Percentiles rank a stretch among this genome's conserved stretches.
Evolutionary conservation across 2,329 filamentous ascomycete species (phyloP).

Genomic region (Plenodomus tracheiphilus): DNA sequence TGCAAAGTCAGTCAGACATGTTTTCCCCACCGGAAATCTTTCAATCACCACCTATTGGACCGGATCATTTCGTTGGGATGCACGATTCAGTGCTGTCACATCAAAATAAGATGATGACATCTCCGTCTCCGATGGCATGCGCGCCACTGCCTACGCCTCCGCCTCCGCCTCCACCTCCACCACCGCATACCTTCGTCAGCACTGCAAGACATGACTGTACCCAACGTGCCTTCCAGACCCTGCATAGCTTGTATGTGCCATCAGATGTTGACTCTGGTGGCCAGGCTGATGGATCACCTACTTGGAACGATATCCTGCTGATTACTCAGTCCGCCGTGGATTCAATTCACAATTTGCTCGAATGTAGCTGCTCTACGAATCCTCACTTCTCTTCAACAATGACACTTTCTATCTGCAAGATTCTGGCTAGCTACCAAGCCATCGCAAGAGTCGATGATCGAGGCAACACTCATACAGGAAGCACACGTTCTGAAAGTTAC

Average conservation of each 20-base stretch:
- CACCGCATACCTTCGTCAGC: conserved; percentile 22
- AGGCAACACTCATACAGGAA: conserved; percentile 16
- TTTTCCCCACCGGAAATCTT: conserved; percentile 29
- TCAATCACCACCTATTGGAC: conserved; percentile 27
- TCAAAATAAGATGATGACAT: conserved; percentile 27
- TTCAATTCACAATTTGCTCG: conserved; percentile 36
- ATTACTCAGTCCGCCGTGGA: conserved; percentile 41
- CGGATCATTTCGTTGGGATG: conserved; percentile 30
- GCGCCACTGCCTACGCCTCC: conserved; percentile 38
- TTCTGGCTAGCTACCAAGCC: conserved; percentile 44
- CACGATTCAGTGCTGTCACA: conserved; percentile 23
- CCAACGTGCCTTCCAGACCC: conserved; percentile 39
- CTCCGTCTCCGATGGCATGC: conserved; percentile 28
- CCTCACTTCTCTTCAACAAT: conserved; percentile 45
- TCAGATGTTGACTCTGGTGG: conserved; percentile 34
- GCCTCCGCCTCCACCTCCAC: conserved; percentile 26
- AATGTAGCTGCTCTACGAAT: conserved; percentile 40
- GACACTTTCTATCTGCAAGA: conserved; percentile 39
- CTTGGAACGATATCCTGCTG: conserved; percentile 35
- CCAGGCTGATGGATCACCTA: conserved; percentile 28
- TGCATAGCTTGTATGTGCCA: conserved; percentile 40
- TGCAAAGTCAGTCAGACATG: conserved; percentile 39
- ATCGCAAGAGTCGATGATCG: conserved; percentile 32
- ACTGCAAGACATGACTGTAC: conserved; percentile 36
- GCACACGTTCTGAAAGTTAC: conserved; percentile 35